Evolutionary conservation across 257 asterid species (phyloP), one percentile per base, ranked within the genome.

Genomic region (Thymus quinquecostatus): DNA sequence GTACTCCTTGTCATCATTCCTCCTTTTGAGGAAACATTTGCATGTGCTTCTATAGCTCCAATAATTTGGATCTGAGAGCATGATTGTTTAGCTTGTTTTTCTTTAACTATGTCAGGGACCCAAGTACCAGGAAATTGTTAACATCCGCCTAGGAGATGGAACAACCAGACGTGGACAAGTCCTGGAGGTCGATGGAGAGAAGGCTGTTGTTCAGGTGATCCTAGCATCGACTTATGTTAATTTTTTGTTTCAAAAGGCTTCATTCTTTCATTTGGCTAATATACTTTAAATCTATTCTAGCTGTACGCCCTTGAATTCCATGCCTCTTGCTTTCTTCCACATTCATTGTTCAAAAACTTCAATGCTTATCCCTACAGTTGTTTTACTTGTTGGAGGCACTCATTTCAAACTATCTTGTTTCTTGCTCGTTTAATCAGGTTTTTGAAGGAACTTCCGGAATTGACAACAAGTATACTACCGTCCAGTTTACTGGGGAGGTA

Each of bases 391-490:
- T 34, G 45, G 66, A 41, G 54, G 63, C 40, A 10, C 75, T 48
- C 73, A 56, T 60, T 50, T 14, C 33, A 44, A 63, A 34, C 51
- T 61, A 36, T 38, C 36, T 50, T 78, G 72, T 63, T 66, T 67
- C 62, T 67, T 64, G 29, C 64, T 57, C 9, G 38, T 53, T 57
- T 70, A 50, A 69, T 55, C 83, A 92, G 97, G 98, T 92, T 75
- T 90, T 92, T 76, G 98, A 92, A 86, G 98, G 98, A 78, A 92
- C 98, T 29, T 92, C 98, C 67, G 98, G 98, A 81, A 92, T 92
- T 54, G 98, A 92, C 85, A 92, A 88, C 86, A 92, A 92, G 77
- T 92, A 83, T 78, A 92, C 98, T 40, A 92, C 96, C 2, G 98
- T 92, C 75, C 98, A 92, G 86, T 92, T 92, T 83, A 92, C 98